Percentiles rank a stretch among this genome's conserved stretches.
Evolutionary conservation across 768 basidiomycete species (phyloP).

Genomic region (Xerocomellus chrysenteron): DNA sequence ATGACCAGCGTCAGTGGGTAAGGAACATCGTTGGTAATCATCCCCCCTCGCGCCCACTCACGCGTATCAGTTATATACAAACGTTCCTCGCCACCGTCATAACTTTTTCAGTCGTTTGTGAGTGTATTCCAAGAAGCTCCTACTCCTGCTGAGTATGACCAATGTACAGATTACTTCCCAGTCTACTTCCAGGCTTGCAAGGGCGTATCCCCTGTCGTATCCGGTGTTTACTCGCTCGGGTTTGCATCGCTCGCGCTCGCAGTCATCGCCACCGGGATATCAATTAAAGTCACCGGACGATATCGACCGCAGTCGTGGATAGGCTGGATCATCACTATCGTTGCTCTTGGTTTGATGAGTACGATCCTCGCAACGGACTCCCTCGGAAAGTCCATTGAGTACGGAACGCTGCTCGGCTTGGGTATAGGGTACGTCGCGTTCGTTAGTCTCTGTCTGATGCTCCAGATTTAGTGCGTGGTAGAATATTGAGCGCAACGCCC

Average conservation of each 20-base stretch:
- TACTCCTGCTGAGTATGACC: background rate
- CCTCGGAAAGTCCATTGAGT: slow-evolving; percentile 21
- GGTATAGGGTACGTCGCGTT: background rate
- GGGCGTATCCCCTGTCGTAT: slow-evolving; percentile 31
- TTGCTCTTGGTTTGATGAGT: slow-evolving; percentile 38
- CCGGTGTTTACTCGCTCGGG: slow-evolving; percentile 21
- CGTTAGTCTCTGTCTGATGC: too few relatives aligned
- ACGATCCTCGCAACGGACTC: slow-evolving; percentile 26
- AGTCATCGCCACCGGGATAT: slow-evolving; percentile 31
- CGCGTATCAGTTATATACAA: slow-evolving; percentile 21
- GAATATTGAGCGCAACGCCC: slow-evolving; percentile 8
- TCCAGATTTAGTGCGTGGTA: background rate
- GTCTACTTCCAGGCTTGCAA: slow-evolving; percentile 45
- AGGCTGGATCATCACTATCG: slow-evolving; percentile 31
- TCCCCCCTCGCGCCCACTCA: background rate
- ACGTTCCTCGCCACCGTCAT: slow-evolving; percentile 23
- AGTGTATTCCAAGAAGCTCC: background rate
- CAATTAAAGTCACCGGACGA: slow-evolving; percentile 23
- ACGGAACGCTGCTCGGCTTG: background rate
- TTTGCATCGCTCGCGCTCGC: slow-evolving; percentile 30
- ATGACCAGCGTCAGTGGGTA: slow-evolving; percentile 16
- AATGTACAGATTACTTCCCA: slow-evolving; percentile 36
- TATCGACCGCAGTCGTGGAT: slow-evolving; percentile 35
- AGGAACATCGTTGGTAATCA: background rate
- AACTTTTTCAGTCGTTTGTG: slow-evolving; percentile 22